phyloP scores from a whole-genome alignment of 306 rosid genomes.

The Rosa rugosa region DNA sequence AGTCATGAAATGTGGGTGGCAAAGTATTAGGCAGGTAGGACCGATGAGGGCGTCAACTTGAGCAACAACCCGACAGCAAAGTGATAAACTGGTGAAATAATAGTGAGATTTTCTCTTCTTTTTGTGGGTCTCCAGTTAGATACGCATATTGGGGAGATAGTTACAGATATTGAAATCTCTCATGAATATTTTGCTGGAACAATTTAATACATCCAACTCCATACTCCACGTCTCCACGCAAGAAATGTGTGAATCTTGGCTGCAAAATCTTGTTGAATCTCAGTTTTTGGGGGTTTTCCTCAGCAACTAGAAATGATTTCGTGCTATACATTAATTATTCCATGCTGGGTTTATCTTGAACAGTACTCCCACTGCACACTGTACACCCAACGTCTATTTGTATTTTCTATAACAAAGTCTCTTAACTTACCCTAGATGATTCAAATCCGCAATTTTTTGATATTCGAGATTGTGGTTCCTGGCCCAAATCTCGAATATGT shows the following conservation, averaged over 20 bases:
- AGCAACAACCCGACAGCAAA: constrained; percentile 19
- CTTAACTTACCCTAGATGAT: not conserved
- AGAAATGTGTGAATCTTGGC: constrained; percentile 9
- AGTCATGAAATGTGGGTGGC: constrained; percentile 22
- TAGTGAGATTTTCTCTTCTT: not conserved
- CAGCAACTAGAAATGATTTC: not conserved
- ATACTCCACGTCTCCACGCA: constrained; percentile 6
- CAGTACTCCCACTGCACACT: not conserved
- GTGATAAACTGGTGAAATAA: not conserved
- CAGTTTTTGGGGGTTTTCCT: not conserved
- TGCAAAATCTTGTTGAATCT: not conserved
- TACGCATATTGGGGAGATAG: not conserved
- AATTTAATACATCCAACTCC: not conserved
- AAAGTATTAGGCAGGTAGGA: constrained; percentile 23
- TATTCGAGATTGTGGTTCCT: not conserved
- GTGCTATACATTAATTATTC: not conserved
- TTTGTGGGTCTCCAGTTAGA: not conserved
- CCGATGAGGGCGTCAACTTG: constrained; percentile 15
- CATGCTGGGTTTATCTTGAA: not conserved
- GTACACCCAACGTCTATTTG: not conserved
- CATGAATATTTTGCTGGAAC: constrained; percentile 21
- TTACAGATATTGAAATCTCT: constrained; percentile 22
- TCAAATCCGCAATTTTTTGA: not conserved
- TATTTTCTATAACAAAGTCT: not conserved
- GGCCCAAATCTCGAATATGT: not conserved